Evolutionary conservation across 1,139 yeast species (phyloP), one percentile per base, ranked within the genome.

Genomic region (Blastobotrys apis): DNA sequence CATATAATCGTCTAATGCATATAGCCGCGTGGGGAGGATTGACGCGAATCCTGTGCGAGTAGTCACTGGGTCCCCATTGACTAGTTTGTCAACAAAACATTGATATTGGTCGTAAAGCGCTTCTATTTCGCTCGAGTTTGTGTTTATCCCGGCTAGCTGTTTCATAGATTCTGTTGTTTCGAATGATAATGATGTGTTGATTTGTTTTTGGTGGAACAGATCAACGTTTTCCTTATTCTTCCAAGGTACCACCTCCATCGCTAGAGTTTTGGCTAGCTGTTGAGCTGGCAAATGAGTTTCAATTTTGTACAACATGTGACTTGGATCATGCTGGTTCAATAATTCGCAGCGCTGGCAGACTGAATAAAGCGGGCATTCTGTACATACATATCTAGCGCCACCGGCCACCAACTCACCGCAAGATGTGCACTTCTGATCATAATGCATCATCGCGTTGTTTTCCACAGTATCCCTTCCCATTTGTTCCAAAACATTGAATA

Each of bases 21-120:
- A 47, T 17, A 36, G 39, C 10, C 38, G 20, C 3, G 53, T 46
- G 5, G 56, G 54, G 23, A 53, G 47, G 15, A 53, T 36, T 21
- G 43, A 43, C 15, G 47, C 30, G 20, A 53, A 47, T 6, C 47
- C 44, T n/a, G 41, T 37, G 27, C 37, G 39, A 12, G 50, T 9
- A 3, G 5, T 13, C 5, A 20, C 26, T 23, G 26, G 26, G 26
- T 6, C 6, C 9, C 26, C 26, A 6, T 23, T 10, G 6, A 23
- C 6, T 6, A 6, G 26, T 10, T 23, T 10, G 26, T 23, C 26
- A 4, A 51, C 53, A 17, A 59, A 49, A 17, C 53, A 48, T 30
- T 45, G 44, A 44, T 56, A 59, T 44, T 58, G 61, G 17, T 54
- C 57, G 33, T 52, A 54, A 21, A 58, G 47, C 5, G 60, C 58